These are phyloP conservation scores for Aspergillus ostianus DNA, from an alignment of 495 filamentous ascomycete species.

Conservation along the genomic window DNA sequence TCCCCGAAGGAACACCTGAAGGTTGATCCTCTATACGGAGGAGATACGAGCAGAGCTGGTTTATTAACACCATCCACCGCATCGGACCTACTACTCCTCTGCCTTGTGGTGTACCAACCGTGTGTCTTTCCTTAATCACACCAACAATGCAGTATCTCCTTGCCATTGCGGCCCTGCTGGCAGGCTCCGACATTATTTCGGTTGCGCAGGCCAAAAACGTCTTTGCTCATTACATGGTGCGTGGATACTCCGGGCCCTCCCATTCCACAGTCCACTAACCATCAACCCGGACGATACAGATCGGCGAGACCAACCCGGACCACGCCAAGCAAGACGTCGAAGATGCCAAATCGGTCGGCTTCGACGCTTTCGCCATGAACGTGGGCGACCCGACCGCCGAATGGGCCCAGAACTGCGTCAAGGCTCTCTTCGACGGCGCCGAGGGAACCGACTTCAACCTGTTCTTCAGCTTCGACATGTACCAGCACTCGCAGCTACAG, in stretches of 20 bases:
- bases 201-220: slow-evolving; percentile 8
- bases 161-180: neutral
- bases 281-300: slow-evolving; percentile 7
- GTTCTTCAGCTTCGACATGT: slow-evolving; percentile 32
- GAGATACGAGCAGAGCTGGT: neutral
- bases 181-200: neutral
- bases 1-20: neutral
- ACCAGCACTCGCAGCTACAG: neutral
- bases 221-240: slow-evolving; percentile 37
- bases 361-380: slow-evolving; percentile 33
- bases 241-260: neutral
- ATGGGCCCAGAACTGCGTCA: slow-evolving; percentile 19
- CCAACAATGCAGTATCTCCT: neutral
- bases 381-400: slow-evolving; percentile 16
- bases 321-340: slow-evolving; percentile 28
- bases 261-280: no score
- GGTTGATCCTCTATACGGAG: neutral
- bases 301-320: slow-evolving; percentile 18
- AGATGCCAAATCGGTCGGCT: slow-evolving; percentile 23
- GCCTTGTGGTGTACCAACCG: neutral
- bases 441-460: slow-evolving; percentile 24
- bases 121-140: neutral
- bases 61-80: neutral
- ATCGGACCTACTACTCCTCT: no score
- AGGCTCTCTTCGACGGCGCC: slow-evolving; percentile 19